A percentile compares a stretch with the other conserved stretches of the same genome.
These are phyloP conservation scores for Hemisphaericaspora xylofermentans DNA, from an alignment of 1,139 yeast genomes.

Conservation along the genomic window DNA sequence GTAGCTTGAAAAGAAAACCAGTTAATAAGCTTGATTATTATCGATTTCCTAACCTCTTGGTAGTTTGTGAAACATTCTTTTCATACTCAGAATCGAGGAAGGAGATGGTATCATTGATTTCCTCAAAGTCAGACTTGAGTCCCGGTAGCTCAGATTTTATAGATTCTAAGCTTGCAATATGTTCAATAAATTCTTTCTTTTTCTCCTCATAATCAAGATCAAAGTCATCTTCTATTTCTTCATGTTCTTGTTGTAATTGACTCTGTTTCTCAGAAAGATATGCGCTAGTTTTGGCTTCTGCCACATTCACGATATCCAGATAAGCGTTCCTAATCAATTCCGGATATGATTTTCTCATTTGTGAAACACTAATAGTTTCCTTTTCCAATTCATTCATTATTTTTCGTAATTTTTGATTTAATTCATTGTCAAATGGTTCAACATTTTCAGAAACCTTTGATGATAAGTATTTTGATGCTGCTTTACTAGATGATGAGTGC, in stretches of 20 bases:
- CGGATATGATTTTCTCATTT: conserved; percentile 56
- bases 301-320: conserved; percentile 24
- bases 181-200: conserved; percentile 27
- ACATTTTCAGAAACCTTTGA: conserved; percentile 40
- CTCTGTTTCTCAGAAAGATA: conserved; percentile 30
- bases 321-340: conserved; percentile 28
- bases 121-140: conserved; percentile 31
- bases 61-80: too few relatives aligned
- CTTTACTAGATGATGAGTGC: background rate
- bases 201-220: conserved; percentile 18
- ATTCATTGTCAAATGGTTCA: conserved; percentile 62
- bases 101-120: conserved; percentile 29
- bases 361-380: conserved; percentile 53
- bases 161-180: conserved; percentile 22
- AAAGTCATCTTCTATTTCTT: conserved; percentile 3
- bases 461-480: conserved; percentile 17
- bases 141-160: conserved; percentile 33
- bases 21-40: too few relatives aligned
- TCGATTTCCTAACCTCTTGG: too few relatives aligned
- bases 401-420: conserved; percentile 54
- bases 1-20: too few relatives aligned
- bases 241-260: conserved; percentile 18
- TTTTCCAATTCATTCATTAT: conserved; percentile 56
- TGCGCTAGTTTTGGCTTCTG: conserved; percentile 22
- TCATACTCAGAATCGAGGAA: conserved; percentile 29